A percentile compares a stretch with the other conserved stretches of the same genome.
These are phyloP conservation scores for Cladosporium sp. DNA, from an alignment of 2,329 filamentous ascomycete genomes.

Conservation along the genomic window DNA sequence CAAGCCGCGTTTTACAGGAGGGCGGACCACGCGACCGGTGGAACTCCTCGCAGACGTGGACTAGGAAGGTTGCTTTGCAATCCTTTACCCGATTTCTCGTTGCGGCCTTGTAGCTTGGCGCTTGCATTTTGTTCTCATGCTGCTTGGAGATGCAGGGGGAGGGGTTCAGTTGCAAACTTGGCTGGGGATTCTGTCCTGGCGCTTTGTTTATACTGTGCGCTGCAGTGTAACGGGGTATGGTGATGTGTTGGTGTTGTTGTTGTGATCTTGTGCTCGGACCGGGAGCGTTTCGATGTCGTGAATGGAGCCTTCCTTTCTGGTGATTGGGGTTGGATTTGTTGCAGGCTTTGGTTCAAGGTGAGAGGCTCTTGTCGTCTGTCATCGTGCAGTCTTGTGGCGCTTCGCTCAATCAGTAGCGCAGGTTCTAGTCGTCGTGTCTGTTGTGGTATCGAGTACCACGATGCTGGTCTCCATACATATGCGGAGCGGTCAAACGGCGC, in stretches of 20 bases:
- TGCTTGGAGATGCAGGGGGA: neutral
- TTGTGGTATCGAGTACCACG: too few relatives aligned
- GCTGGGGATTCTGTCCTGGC: neutral
- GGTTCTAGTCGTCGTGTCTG: too few relatives aligned
- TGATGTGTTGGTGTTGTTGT: neutral
- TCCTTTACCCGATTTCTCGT: neutral
- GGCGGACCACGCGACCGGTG: neutral
- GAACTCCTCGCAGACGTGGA: neutral
- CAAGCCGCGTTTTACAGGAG: neutral
- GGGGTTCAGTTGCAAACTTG: constrained; percentile 3
- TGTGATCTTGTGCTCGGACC: neutral
- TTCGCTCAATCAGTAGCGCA: neutral
- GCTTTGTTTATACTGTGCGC: constrained; percentile 3
- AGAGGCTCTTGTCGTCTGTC: neutral
- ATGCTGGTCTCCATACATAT: too few relatives aligned
- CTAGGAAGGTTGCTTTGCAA: neutral
- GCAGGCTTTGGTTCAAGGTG: neutral
- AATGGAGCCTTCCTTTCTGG: neutral
- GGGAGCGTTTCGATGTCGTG: neutral
- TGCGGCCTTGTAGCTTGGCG: neutral
- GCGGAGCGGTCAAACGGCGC: too few relatives aligned
- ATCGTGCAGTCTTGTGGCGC: neutral
- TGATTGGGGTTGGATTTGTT: neutral
- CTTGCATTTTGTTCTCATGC: neutral
- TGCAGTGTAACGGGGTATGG: neutral